Percentiles rank a stretch among this genome's conserved stretches.
Evolutionary conservation across 805 yeast species (phyloP).

Genomic region (Yarrowia sp.): DNA sequence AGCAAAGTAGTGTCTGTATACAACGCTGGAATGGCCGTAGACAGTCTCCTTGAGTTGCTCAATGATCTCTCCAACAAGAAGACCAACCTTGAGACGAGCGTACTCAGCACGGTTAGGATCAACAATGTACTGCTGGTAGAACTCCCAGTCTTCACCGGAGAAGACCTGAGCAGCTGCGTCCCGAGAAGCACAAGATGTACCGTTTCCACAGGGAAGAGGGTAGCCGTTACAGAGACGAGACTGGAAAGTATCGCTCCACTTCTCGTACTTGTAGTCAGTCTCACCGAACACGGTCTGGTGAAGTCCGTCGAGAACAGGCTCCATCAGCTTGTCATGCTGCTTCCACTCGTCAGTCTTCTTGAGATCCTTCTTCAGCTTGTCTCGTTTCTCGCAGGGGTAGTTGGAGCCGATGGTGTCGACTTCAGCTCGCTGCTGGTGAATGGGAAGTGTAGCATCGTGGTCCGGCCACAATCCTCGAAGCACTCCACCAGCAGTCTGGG

Average conservation of each 20-base stretch:
- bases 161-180: constrained; percentile 53
- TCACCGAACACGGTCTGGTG: constrained; percentile 28
- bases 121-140: constrained; percentile 46
- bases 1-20: constrained; percentile 54
- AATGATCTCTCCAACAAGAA: constrained; percentile 52
- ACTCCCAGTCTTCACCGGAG: constrained; percentile 56
- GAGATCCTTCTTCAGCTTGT: constrained; percentile 45
- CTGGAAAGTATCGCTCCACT: constrained; percentile 54
- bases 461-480: constrained; percentile 53
- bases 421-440: constrained; percentile 47
- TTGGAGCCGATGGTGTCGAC: constrained; percentile 53
- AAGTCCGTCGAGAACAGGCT: constrained; percentile 2
- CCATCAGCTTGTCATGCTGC: constrained; percentile 39
- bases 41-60: constrained; percentile 47
- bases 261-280: constrained; percentile 46
- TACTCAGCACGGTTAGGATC: constrained; percentile 50
- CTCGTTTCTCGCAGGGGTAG: constrained; percentile 50
- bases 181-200: constrained; percentile 46
- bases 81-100: constrained; percentile 51
- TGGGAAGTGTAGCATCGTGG: constrained; percentile 47
- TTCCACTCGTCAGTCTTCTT: constrained; percentile 51
- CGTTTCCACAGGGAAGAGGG: constrained; percentile 50
- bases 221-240: constrained; percentile 52
- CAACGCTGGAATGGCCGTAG: constrained; percentile 46
- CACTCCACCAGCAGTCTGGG: constrained; percentile 52